phyloP scores from a whole-genome alignment of 2,329 filamentous ascomycete genomes.

The Talaromyces sp. region DNA sequence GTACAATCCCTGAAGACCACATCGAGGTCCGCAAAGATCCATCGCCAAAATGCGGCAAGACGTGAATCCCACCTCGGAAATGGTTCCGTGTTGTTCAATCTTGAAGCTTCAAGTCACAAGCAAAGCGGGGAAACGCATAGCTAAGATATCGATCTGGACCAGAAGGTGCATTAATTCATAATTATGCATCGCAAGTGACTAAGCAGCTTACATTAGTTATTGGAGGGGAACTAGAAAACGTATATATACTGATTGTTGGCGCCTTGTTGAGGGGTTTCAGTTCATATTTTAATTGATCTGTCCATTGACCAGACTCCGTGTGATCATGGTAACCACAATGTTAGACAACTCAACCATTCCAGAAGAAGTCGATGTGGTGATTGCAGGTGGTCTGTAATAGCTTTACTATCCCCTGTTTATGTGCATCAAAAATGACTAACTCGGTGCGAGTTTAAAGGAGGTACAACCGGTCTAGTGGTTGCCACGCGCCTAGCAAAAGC shows the following conservation, averaged over 20 bases:
- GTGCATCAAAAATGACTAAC: background rate
- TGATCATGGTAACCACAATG: background rate
- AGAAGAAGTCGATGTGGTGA: slow-evolving; percentile 1
- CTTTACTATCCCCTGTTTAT: too few relatives aligned
- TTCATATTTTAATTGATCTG: background rate
- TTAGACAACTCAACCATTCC: background rate
- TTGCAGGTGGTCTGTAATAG: slow-evolving; percentile 4
- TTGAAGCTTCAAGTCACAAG: background rate
- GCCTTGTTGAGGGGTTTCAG: background rate
- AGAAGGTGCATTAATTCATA: too few relatives aligned
- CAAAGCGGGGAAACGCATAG: background rate
- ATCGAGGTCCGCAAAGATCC: too few relatives aligned
- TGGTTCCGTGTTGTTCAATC: background rate
- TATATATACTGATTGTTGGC: too few relatives aligned
- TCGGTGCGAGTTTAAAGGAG: slow-evolving; percentile 28
- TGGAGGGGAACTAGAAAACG: too few relatives aligned
- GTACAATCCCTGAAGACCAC: too few relatives aligned
- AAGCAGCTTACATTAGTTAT: too few relatives aligned
- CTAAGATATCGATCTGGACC: too few relatives aligned
- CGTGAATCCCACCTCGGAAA: background rate
- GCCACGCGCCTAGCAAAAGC: slow-evolving; percentile 49
- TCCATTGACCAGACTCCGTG: background rate
- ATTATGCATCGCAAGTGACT: too few relatives aligned
- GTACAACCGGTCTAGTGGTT: slow-evolving; percentile 47
- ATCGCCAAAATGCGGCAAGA: background rate